A percentile compares a stretch with the other conserved stretches of the same genome.
phyloP scores from a whole-genome alignment of 2,329 filamentous ascomycete species.

The Fusarium neocosmosporiellum region DNA sequence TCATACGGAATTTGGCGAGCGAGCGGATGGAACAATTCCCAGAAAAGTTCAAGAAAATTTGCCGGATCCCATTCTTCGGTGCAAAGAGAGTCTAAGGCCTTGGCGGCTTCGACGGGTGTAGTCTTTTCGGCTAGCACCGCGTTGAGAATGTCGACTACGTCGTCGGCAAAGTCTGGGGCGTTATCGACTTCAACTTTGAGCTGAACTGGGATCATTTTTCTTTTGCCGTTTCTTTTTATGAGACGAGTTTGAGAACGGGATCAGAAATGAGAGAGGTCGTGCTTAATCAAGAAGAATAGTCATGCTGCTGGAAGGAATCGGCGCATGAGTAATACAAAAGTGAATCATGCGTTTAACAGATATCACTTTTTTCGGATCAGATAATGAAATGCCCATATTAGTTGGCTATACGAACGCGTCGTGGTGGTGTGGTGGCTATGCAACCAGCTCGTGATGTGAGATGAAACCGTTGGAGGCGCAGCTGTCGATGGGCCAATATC shows the following conservation, averaged over 20 bases:
- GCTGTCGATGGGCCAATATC: too few species aligned
- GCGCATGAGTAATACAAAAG: neutral
- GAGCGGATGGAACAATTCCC: constrained; percentile 38
- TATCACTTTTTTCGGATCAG: neutral
- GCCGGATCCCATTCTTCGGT: neutral
- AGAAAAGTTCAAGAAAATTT: constrained; percentile 37
- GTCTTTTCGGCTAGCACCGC: neutral
- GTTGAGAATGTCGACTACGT: constrained; percentile 19
- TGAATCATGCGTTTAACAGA: neutral
- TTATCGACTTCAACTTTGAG: constrained; percentile 8
- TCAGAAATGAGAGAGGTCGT: neutral
- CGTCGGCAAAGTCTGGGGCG: constrained; percentile 11
- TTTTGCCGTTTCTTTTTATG: neutral
- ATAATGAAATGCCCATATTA: neutral
- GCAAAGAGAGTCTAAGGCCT: constrained; percentile 14
- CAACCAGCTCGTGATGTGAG: too few species aligned
- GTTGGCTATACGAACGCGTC: neutral
- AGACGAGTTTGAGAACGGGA: neutral
- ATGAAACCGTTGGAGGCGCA: too few species aligned
- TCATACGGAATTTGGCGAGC: constrained; percentile 34
- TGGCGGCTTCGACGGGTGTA: neutral
- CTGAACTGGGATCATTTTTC: neutral
- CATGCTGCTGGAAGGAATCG: neutral
- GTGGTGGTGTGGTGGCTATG: neutral
- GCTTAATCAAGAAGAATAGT: neutral